These are phyloP conservation scores for Cucurbita ficifolia DNA, from an alignment of 306 rosid genomes.

Conservation along the genomic window DNA sequence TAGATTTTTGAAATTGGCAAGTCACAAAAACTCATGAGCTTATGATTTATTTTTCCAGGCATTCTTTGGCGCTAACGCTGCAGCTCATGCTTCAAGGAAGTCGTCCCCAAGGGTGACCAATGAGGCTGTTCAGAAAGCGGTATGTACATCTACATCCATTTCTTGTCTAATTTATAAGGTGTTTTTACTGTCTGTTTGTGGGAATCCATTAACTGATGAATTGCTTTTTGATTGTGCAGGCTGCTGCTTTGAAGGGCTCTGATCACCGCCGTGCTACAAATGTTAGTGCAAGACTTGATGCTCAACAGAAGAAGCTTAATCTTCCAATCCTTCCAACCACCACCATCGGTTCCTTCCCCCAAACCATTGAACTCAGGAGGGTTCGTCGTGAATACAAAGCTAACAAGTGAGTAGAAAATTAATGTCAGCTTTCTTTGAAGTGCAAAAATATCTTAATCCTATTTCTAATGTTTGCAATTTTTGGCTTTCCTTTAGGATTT, in stretches of 20 bases:
- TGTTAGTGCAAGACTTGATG: constrained; percentile 45
- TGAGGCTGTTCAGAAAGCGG: constrained; percentile 74
- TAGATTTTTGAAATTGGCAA: not conserved
- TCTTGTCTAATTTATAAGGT: not conserved
- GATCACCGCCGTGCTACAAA: constrained; percentile 49
- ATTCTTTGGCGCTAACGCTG: constrained; percentile 49
- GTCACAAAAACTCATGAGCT: constrained; percentile 1
- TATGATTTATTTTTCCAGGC: constrained; percentile 25
- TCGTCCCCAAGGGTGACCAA: too few relatives aligned
- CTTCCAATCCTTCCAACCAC: constrained; percentile 83
- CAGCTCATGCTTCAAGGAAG: constrained; percentile 61
- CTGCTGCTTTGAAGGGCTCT: constrained; percentile 60
- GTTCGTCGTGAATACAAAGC: constrained; percentile 77
- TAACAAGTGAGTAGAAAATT: constrained; percentile 32
- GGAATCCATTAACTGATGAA: not conserved
- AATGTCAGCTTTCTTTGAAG: not conserved
- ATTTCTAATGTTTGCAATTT: not conserved
- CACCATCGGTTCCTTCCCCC: constrained; percentile 38
- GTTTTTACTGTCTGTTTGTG: not conserved
- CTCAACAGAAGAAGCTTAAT: constrained; percentile 67
- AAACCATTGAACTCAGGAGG: constrained; percentile 69
- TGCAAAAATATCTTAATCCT: too few relatives aligned
- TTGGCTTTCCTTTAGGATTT: constrained; percentile 30
- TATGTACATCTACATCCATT: constrained; percentile 24
- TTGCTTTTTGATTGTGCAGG: constrained; percentile 25